Evolutionary conservation across 2,329 filamentous ascomycete genomes (phyloP).

Genomic region (Hortaea werneckii): DNA sequence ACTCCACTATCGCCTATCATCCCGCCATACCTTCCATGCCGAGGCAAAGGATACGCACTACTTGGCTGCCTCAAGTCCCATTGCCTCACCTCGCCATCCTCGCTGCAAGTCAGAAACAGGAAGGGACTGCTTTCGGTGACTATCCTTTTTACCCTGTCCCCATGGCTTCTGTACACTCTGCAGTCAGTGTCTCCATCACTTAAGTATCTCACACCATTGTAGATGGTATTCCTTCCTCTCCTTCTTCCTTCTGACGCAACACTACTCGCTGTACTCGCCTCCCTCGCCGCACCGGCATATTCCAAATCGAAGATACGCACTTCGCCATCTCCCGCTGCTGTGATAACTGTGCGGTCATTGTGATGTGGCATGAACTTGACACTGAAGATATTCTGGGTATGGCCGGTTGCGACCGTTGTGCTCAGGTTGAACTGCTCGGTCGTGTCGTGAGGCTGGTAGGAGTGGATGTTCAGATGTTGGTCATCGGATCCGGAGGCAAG

Average conservation of each 20-base stretch:
- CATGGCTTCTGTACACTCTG: conserved; percentile 53
- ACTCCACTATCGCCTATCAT: conserved; percentile 40
- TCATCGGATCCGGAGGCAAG: conserved; percentile 61
- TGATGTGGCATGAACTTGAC: conserved; percentile 66
- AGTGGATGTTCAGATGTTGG: conserved; percentile 55
- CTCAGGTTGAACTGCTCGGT: conserved; percentile 50
- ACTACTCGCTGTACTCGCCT: conserved; percentile 33
- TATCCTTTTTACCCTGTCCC: conserved; percentile 57
- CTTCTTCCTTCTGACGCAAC: conserved; percentile 37
- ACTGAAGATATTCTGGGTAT: conserved; percentile 59
- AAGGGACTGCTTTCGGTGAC: conserved; percentile 59
- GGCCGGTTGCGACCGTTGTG: conserved; percentile 53
- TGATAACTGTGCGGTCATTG: conserved; percentile 54
- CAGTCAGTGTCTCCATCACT: conserved; percentile 50
- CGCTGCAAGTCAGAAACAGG: conserved; percentile 59
- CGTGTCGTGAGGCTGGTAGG: conserved; percentile 49
- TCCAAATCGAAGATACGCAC: conserved; percentile 60
- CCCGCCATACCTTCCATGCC: conserved; percentile 31
- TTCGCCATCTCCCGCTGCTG: conserved; percentile 53
- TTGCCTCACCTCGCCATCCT: conserved; percentile 60
- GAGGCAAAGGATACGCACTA: conserved; percentile 48
- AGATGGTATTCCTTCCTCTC: conserved; percentile 42
- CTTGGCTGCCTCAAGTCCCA: conserved; percentile 58
- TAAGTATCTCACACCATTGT: conserved; percentile 44
- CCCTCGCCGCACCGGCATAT: conserved; percentile 41